phyloP scores from a whole-genome alignment of 129 eudicot species.

The Pittosporum tobira region DNA sequence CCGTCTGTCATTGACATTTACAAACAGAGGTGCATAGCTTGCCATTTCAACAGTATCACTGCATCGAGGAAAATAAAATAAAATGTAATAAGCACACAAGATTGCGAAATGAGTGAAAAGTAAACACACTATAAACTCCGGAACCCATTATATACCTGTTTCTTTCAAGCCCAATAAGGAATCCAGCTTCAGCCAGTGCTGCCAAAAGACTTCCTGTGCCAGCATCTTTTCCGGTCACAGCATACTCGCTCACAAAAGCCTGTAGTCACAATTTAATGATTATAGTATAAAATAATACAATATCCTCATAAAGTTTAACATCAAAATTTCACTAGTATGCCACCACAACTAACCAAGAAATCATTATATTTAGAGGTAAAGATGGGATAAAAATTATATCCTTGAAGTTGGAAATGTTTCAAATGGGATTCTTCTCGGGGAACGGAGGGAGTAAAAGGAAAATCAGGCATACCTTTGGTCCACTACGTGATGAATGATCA shows the following conservation, averaged over 20 bases:
- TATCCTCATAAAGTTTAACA: no score
- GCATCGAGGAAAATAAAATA: constrained; percentile 14
- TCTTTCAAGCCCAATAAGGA: constrained; percentile 78
- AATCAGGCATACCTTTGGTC: constrained; percentile 69
- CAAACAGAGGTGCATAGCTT: constrained; percentile 84
- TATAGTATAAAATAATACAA: no score
- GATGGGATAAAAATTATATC: no score
- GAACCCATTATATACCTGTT: constrained; percentile 51
- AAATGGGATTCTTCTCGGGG: no score
- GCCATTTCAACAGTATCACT: constrained; percentile 85
- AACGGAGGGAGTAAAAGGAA: constrained; percentile 6
- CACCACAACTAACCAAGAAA: no score
- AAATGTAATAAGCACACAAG: neutral
- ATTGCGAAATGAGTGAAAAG: constrained; percentile 3
- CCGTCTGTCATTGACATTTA: constrained; percentile 56
- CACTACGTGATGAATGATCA: constrained; percentile 48
- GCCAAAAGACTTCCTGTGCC: constrained; percentile 78
- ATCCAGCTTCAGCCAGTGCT: constrained; percentile 88
- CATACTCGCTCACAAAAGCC: constrained; percentile 98
- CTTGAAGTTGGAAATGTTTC: no score
- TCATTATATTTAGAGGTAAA: no score
- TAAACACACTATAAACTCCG: neutral
- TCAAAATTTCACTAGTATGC: no score
- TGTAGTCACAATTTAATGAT: no score
- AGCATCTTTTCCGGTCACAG: constrained; percentile 64